Evolutionary conservation across 108 stramenopile species (phyloP).

Genomic region (Schizochytrium sp.): DNA sequence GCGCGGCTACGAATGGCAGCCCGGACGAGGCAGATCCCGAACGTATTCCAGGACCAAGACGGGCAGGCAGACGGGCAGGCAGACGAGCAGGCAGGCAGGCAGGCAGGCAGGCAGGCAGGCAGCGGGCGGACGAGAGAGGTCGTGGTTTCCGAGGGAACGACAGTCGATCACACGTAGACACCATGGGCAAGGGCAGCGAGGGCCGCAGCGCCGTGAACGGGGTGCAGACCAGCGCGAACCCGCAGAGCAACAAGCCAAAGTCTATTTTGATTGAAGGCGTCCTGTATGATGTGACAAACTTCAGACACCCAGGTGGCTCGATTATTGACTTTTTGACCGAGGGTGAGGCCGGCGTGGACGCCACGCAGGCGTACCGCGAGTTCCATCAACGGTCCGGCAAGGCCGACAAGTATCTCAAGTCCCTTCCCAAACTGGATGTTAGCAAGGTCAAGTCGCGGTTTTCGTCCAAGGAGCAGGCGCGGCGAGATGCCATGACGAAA

Average conservation of each 20-base stretch:
- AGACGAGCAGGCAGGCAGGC: no score
- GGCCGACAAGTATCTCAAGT: slow-evolving; percentile 26
- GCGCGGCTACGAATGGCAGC: no score
- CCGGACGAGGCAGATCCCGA: no score
- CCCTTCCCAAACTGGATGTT: slow-evolving; percentile 1
- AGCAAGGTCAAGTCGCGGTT: not conserved
- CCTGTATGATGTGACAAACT: slow-evolving; percentile 22
- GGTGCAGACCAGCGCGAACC: not conserved
- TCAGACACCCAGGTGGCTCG: slow-evolving; percentile 30
- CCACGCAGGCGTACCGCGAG: slow-evolving; percentile 21
- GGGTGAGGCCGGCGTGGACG: slow-evolving; percentile 17
- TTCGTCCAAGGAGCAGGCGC: not conserved
- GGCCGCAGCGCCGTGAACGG: not conserved
- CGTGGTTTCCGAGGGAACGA: no score
- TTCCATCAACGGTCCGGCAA: slow-evolving; percentile 23
- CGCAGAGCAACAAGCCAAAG: not conserved
- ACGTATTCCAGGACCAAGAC: no score
- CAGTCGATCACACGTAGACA: not conserved
- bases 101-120: no score
- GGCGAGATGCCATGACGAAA: not conserved
- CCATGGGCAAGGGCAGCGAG: not conserved
- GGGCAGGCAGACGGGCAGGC: no score
- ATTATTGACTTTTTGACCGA: slow-evolving; percentile 26
- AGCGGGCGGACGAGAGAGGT: no score
- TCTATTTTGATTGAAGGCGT: slow-evolving; percentile 21